Base-by-base conservation (phyloP, 805 yeast genomes). In the Wickerhamiella parazyma region DNA sequence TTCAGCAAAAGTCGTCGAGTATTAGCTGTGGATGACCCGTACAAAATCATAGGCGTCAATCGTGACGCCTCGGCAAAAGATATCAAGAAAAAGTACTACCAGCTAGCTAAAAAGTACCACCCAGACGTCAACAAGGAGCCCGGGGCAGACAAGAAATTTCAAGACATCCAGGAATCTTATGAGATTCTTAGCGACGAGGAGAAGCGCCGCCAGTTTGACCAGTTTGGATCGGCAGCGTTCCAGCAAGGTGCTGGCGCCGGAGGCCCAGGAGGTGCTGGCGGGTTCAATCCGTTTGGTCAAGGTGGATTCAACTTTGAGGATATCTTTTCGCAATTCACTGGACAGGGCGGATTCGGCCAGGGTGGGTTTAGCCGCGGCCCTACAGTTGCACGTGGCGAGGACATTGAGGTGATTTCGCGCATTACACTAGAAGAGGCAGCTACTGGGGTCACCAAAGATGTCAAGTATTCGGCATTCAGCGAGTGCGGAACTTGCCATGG, bases 111-210 rank as follows among this genome's bases (percentile, higher is more conserved):
- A 62, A 74, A 89, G 60, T 86, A 69, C 62, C 99, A 91, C 62
- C 99, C 99, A 0, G 99, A 91, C 66, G 83, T 91, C 36, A 91
- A 89, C 62, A 91, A 89, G 62, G 95, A 83, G 50, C 73, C 75
- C 20, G 89, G 73, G 16, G 91, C 97, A 0, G 94, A 89, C 54
- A 75, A 76, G 57, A 77, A 77, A 61, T 91, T 91, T 66, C 97
- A 91, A 57, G 84, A 82, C 55, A 73, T 91, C 51, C 97, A 89
- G 58, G 91, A 82, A 50, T 93, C 96, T 1, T 91, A 93, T 58
- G 99, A 91, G 62, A 75, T 91, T 29, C 68, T 91, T 56, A 77
- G 85, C 36, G 93, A 86, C 59, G 81, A 84, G 43, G 74, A 73
- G 17, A 89, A 89, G 69, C 75, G 85, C 55, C 73, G 78, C 43